These are phyloP conservation scores for Aspergillus novofumigatus DNA, from an alignment of 2,329 filamentous ascomycete genomes.

Conservation along the genomic window DNA sequence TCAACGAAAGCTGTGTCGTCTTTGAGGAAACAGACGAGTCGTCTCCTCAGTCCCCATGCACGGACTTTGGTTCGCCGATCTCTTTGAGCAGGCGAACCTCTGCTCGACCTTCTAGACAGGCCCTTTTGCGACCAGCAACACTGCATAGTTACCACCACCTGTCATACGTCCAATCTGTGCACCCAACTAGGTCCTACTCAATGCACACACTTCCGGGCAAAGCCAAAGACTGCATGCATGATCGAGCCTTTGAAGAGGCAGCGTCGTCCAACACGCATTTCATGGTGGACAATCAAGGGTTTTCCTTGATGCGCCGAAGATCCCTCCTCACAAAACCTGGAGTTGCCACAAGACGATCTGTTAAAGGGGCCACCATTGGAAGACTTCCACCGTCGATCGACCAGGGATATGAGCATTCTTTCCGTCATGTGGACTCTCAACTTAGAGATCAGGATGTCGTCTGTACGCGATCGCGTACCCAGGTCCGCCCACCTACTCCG, in stretches of 20 bases:
- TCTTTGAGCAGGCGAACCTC: conserved; percentile 17
- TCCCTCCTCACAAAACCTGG: conserved; percentile 35
- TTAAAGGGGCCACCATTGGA: conserved; percentile 16
- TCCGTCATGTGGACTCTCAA: conserved; percentile 2
- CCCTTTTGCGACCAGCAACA: conserved; percentile 19
- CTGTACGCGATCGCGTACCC: conserved; percentile 9
- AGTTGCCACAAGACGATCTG: conserved; percentile 32
- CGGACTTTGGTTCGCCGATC: conserved; percentile 5
- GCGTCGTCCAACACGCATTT: conserved; percentile 32
- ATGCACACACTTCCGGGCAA: conserved; percentile 23
- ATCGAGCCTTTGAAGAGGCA: conserved; percentile 22
- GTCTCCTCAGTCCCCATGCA: conserved; percentile 5
- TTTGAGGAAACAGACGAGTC: conserved; percentile 7
- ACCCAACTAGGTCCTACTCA: conserved; percentile 27
- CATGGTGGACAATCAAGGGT: conserved; percentile 29
- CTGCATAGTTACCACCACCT: conserved; percentile 11
- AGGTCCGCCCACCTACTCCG: conserved; percentile 22
- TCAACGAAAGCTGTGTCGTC: conserved; percentile 2
- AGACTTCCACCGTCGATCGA: conserved; percentile 21
- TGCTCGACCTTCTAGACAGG: conserved; percentile 15
- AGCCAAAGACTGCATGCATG: conserved; percentile 21
- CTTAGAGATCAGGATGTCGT: conserved; percentile 7
- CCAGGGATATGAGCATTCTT: conserved; percentile 17
- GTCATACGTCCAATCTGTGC: conserved; percentile 10
- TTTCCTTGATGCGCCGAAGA: conserved; percentile 35